Evolutionary conservation across 1,284 basidiomycete species (phyloP).

Genomic region (Ustilago curta): DNA sequence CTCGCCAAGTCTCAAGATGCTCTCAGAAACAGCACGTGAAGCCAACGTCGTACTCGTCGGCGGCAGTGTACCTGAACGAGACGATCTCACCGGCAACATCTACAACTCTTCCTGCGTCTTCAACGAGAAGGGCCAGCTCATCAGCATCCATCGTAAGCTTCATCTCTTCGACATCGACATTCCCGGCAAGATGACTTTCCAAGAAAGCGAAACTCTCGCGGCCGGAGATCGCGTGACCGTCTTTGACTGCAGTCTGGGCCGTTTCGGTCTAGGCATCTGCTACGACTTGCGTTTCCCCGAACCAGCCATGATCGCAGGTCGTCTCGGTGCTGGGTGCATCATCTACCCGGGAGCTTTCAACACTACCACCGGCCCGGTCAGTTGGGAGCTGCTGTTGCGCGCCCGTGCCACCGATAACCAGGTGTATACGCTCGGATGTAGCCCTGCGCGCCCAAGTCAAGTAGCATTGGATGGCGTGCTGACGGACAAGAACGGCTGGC

Average conservation of each 20-base stretch:
- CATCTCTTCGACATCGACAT: constrained; percentile 99
- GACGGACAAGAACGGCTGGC: constrained; percentile 33
- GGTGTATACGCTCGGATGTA: constrained; percentile 93
- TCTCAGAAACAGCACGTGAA: constrained; percentile 84
- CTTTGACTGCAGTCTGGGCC: constrained; percentile 93
- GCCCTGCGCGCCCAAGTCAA: constrained; percentile 85
- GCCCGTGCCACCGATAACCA: constrained; percentile 94
- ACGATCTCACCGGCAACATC: constrained; percentile 57
- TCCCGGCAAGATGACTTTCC: constrained; percentile 95
- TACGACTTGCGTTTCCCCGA: constrained; percentile 87
- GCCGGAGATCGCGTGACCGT: constrained; percentile 82
- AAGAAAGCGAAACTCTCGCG: constrained; percentile 94
- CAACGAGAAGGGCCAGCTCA: constrained; percentile 84
- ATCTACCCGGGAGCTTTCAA: constrained; percentile 76
- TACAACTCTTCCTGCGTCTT: constrained; percentile 75
- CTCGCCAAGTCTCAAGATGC: constrained; percentile 79
- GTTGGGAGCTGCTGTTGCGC: constrained; percentile 93
- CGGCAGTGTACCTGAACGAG: constrained; percentile 72
- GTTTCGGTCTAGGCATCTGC: constrained; percentile 90
- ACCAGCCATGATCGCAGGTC: constrained; percentile 88
- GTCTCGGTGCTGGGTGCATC: constrained; percentile 86
- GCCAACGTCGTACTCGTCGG: constrained; percentile 89
- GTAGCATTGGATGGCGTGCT: constrained; percentile 64
- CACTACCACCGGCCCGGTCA: constrained; percentile 89
- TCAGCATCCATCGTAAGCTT: constrained; percentile 90